Evolutionary conservation across 2,329 filamentous ascomycete genomes (phyloP).

Genomic region (Blumeriella jaapii): DNA sequence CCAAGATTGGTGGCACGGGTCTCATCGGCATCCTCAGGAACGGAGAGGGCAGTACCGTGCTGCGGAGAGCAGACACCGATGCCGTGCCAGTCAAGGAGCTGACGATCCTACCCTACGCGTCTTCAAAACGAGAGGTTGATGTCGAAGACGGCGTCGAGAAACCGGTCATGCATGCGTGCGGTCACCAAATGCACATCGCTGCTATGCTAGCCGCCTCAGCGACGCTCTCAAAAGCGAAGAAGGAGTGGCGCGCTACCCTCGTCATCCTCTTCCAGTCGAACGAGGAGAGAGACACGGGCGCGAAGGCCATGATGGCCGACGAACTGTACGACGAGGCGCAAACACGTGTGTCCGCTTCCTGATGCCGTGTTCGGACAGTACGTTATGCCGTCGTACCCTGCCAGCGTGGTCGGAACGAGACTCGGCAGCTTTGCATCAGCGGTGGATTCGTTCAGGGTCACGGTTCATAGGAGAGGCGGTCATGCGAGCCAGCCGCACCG

Average conservation of each 20-base stretch:
- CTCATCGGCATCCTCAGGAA: conserved; percentile 45
- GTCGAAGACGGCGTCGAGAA: conserved; percentile 36
- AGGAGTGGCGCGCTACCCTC: conserved; percentile 50
- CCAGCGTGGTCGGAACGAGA: conserved; percentile 28
- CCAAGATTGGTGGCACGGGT: conserved; percentile 46
- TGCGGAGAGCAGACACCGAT: conserved; percentile 52
- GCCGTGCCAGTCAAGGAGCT: conserved; percentile 45
- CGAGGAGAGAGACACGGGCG: conserved; percentile 47
- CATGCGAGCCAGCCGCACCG: conserved; percentile 33
- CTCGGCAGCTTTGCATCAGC: conserved; percentile 28
- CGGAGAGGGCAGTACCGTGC: conserved; percentile 40
- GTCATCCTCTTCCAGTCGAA: conserved; percentile 56
- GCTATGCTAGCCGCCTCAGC: conserved; percentile 42
- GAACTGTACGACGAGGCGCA: conserved; percentile 37
- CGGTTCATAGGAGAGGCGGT: conserved; percentile 32
- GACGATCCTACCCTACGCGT: conserved; percentile 44
- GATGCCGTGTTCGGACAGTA: conserved; percentile 45
- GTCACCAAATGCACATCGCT: conserved; percentile 55
- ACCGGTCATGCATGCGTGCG: conserved; percentile 57
- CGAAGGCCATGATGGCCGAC: conserved; percentile 50
- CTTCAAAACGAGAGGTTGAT: conserved; percentile 26
- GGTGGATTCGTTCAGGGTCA: conserved; percentile 29
- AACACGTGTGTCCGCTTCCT: conserved; percentile 38
- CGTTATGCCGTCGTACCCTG: conserved; percentile 33
- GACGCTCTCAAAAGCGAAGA: conserved; percentile 32